A percentile compares a stretch with the other conserved stretches of the same genome.
Evolutionary conservation across 1,284 basidiomycete species (phyloP).

Genomic region (Rhodotorula sp.): DNA sequence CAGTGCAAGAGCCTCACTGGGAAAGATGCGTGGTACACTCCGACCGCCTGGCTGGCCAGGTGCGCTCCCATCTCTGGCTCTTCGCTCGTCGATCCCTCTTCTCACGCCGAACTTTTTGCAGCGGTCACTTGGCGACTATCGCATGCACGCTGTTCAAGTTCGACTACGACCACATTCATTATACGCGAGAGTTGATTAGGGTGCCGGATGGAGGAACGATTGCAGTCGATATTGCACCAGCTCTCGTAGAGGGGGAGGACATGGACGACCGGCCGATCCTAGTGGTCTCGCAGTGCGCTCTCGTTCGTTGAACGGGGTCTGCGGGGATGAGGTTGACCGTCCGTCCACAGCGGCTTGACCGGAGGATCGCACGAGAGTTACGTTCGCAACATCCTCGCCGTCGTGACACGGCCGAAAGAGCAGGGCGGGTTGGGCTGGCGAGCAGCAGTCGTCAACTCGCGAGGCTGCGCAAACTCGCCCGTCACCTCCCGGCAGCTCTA

Average conservation of each 20-base stretch:
- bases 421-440: slow-evolving; percentile 82
- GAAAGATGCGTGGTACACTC: slow-evolving; percentile 37
- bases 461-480: slow-evolving; percentile 63
- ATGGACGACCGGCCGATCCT: slow-evolving; percentile 71
- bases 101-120: neutral
- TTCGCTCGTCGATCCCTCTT: neutral
- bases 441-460: slow-evolving; percentile 83
- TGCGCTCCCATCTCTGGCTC: neutral
- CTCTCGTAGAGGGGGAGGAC: slow-evolving; percentile 59
- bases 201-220: slow-evolving; percentile 69
- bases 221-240: slow-evolving; percentile 67
- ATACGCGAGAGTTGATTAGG: slow-evolving; percentile 59
- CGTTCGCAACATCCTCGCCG: slow-evolving; percentile 73
- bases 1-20: slow-evolving; percentile 37
- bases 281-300: slow-evolving; percentile 65
- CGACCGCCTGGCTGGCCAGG: slow-evolving; percentile 39
- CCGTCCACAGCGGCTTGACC: slow-evolving; percentile 25
- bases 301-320: neutral
- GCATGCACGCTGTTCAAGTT: slow-evolving; percentile 62
- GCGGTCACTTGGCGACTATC: slow-evolving; percentile 37
- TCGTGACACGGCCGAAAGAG: slow-evolving; percentile 61
- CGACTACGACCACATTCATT: slow-evolving; percentile 50
- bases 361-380: slow-evolving; percentile 75
- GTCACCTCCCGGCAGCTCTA: slow-evolving; percentile 40
- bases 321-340: neutral